Evolutionary conservation across 352 stramenopile species (phyloP), one percentile per base, ranked within the genome.

Genomic region (Globisporangium paroecandrum): DNA sequence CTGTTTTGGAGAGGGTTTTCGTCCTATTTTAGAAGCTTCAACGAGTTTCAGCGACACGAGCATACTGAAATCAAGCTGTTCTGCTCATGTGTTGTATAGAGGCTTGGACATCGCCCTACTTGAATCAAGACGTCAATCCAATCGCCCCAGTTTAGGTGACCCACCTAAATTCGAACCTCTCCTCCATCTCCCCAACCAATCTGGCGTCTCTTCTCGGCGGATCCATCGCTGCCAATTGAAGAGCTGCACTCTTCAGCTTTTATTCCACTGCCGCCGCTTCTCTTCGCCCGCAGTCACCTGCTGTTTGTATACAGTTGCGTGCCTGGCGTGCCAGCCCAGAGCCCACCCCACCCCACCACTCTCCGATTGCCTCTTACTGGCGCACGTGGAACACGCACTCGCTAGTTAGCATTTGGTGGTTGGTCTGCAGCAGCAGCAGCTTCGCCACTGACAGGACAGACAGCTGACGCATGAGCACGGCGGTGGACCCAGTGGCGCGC

Each of bases 391-490:
- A 51, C 49, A 29, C 22, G 49, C 49, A 18, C 62, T 46, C 38
- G 3, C 18, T 10, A n/a, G 24, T 7, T 15, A 15, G 10, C 38
- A 24, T n/a, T 3, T 56, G 27, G 10, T n/a, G 53, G 24, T 22
- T 6, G 32, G 12, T 4, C 29, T 24, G 27, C 20, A 49, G 61
- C 27, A 49, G 61, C 27, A 29, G 22, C 10, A 58, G 20, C 18
- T 25, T 24, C 29, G 25, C 27, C 25, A 25, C 9, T n/a, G 18
- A 20, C 18, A n/a, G 15, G 8, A 22, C 18, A 24, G 18, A 8
- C 6, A 24, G 38, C 18, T 24, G 43, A n/a, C 57, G 57, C 43
- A 69, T 69, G 64, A 63, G 64, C 64, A 55, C 57, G 24, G 36
- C 25, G 24, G 54, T 32, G 20, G 38, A 47, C 27, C 64, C 64